Percentiles rank a stretch among this genome's conserved stretches.
Evolutionary conservation across 768 basidiomycete genomes (phyloP).

Genomic region (Tylopilus balloui): DNA sequence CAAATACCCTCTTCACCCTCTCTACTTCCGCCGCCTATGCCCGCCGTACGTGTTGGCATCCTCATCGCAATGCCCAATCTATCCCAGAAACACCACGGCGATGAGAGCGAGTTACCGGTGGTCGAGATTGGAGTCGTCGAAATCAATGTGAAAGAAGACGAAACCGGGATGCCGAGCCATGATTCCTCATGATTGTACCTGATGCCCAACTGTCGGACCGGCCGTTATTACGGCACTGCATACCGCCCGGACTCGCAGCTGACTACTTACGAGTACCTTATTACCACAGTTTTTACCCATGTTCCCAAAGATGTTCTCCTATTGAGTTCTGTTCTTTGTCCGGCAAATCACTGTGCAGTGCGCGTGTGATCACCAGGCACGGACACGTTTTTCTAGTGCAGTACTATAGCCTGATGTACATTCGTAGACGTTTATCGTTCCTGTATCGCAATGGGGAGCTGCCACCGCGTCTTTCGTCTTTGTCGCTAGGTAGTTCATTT

Average conservation of each 20-base stretch:
- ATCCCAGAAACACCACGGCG: constrained; percentile 7
- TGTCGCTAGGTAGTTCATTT: neutral
- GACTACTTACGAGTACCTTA: constrained; percentile 1
- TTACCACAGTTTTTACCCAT: neutral
- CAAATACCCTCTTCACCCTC: neutral
- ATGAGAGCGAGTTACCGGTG: constrained; percentile 28
- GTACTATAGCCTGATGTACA: too few relatives aligned
- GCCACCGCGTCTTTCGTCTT: neutral
- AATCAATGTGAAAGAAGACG: constrained; percentile 10
- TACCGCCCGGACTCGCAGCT: constrained; percentile 5
- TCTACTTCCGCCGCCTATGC: constrained; percentile 12
- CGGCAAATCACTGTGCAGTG: neutral
- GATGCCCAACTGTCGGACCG: constrained; percentile 1
- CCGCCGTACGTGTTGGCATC: constrained; percentile 37
- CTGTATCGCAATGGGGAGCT: neutral
- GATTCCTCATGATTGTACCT: constrained; percentile 9
- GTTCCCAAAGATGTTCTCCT: neutral
- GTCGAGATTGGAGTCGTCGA: constrained; percentile 33
- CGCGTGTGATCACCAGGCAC: neutral
- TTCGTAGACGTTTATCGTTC: neutral
- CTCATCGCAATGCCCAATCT: constrained; percentile 42
- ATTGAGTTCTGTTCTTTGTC: neutral
- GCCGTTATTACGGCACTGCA: neutral
- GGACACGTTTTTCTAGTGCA: neutral
- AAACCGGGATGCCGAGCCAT: neutral